Base-by-base conservation (phyloP, 768 basidiomycete species). In the Baorangia bicolor region DNA sequence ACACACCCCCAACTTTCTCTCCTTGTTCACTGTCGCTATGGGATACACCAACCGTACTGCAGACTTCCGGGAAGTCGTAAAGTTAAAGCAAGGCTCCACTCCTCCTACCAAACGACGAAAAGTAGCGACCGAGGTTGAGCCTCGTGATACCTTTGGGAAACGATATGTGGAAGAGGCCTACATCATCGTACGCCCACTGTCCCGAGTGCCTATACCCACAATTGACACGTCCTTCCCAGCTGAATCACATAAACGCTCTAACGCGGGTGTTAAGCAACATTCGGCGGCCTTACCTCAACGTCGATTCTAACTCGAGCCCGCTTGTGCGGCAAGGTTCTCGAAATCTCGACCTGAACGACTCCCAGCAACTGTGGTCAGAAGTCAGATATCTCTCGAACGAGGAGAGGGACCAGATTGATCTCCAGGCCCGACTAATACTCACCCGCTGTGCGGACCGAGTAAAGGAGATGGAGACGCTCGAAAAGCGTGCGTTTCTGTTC, bases 321-420 rank as follows among this genome's bases (percentile, higher is more conserved):
- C 69, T 81, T 43, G 72, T 77, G 21, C 81, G 84, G 28, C 82
- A 83, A 63, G 60, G 62, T 34, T 67, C 77, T 16, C 79, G 81
- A 41, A 80, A 69, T 41, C 73, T 90, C 51, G 86, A 92, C 73
- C 65, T 90, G 13, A 73, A 67, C 23, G 75, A 74, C 49, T 68
- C 80, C 44, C 73, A 77, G 55, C 74, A 78, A 56, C 75, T 78
- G 42, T 91, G 88, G 88, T 70, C 78, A 18, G 80, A 81, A 49
- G 76, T 92, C 49, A 83, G 82, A 58, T 76, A 87, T 64, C 80
- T 99, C 7, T 85, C 85, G 10, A 94, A 98, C 67, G 85, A 92
- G 59, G 95, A 99, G 70, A 80, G 95, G 57, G 95, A 98, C 73
- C 93, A 97, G 74, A 91, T 99, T 50, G 97, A 99, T 78, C 75